Conservation (phyloP, 306 rosid species). For the Malus asiatica region DNA sequence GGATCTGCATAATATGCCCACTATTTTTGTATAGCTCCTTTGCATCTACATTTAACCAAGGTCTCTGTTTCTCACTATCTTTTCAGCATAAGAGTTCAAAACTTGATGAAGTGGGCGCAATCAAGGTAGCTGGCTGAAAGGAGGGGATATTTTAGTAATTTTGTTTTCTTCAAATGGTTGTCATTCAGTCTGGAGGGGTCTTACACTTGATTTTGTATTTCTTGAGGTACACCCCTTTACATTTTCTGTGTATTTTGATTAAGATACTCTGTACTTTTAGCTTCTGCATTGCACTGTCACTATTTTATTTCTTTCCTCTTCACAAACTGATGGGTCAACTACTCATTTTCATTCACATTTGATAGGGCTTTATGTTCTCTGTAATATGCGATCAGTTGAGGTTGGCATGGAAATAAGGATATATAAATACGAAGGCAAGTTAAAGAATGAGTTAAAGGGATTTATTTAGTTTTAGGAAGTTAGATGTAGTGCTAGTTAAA, state of each 20-base stretch:
- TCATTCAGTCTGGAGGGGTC: slow-evolving; percentile 59
- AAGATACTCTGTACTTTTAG: neutral
- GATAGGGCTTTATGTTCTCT: neutral
- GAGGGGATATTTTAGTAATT: slow-evolving; percentile 36
- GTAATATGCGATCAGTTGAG: neutral
- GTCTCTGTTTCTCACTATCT: slow-evolving; percentile 17
- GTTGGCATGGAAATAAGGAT: neutral
- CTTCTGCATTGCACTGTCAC: neutral
- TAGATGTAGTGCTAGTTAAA: neutral
- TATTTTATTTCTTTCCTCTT: neutral
- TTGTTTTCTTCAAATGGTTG: slow-evolving; percentile 57
- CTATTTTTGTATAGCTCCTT: slow-evolving; percentile 8
- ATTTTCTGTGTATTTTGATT: slow-evolving; percentile 8
- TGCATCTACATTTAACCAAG: neutral
- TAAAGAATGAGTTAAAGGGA: neutral
- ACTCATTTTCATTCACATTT: neutral
- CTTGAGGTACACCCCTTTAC: slow-evolving; percentile 55
- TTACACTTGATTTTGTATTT: slow-evolving; percentile 44
- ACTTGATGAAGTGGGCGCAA: slow-evolving; percentile 79
- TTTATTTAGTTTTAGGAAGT: neutral
- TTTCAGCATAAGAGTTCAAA: slow-evolving; percentile 88
- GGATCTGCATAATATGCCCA: slow-evolving; percentile 3
- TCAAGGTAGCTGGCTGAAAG: slow-evolving; percentile 77
- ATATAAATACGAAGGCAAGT: neutral
- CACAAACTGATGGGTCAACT: neutral